Base-by-base conservation (phyloP, 2,329 filamentous ascomycete genomes). In the Penicillium vulpinum region DNA sequence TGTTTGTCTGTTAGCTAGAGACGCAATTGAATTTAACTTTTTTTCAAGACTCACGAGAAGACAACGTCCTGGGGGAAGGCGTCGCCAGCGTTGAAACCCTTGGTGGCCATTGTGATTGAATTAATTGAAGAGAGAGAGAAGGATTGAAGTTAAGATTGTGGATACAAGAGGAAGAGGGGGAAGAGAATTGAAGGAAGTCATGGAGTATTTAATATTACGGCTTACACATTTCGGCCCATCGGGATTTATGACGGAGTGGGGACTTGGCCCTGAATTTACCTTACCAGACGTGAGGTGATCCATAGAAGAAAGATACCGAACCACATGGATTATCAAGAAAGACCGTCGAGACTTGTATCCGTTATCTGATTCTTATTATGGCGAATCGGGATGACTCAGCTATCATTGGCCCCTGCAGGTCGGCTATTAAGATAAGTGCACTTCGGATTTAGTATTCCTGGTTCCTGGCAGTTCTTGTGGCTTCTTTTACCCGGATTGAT, bases 21-120 rank as follows among this genome's bases (percentile, higher is more conserved):
- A 21, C 41, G 41, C 38, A 50, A 51, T 31, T 48, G 39, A 16
- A 29, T 22, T 11, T 28, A 41, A 22, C 24, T n/a, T n/a, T n/a
- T n/a, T n/a, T n/a, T n/a, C 45, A 45, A 15, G 5, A 77, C 83
- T 69, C 77, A 88, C 85, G 82, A 81, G 83, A 97, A 97, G 75
- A 82, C 81, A 60, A 96, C 88, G 67, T 84, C 88, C 67, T 86
- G 80, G 66, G 92, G 92, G 83, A 97, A 93, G 74, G 81, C 80
- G 76, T 96, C 91, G 72, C 92, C 92, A 73, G 84, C 83, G 75
- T 92, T 87, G 77, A 94, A 84, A 75, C 83, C 83, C 54, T 57
- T 57, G 79, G 88, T 56, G 78, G 88, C 75, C 84, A 86, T 86
- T 71, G 65, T 78, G 68, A 56, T 33, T 46, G 47, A 31, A 26